Base-by-base conservation (phyloP, 1,139 yeast genomes). In the Kurtzmaniella quercitrusa region DNA sequence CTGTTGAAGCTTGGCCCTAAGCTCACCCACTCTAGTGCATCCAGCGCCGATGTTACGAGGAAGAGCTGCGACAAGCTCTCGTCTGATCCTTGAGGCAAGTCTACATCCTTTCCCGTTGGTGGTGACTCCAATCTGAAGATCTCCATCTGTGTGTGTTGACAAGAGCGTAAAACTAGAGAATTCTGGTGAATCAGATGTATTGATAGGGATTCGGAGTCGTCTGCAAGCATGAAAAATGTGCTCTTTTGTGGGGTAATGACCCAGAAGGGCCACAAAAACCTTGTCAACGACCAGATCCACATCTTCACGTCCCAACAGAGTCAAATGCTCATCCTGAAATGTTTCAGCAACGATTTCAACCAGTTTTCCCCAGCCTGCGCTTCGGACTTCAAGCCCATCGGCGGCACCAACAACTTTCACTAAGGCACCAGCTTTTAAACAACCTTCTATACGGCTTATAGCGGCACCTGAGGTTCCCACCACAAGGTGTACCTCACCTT, bases 61-160 rank as follows among this genome's bases (percentile, higher is more conserved):
- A 36, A 91, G 66, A 5, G 75, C 62, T 41, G 77, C 69, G 2
- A 80, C 79, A 28, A 88, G 65, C 51, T 88, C 95, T 47, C 98
- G 68, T 53, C 82, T 84, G 54, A 91, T 76, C 50, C 96, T 71
- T 45, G 83, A 78, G 1, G 96, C 95, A 44, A 91, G 67, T 46
- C 88, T 80, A 63, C 97, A 91, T 2, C 98, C 97, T 61, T 86
- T 86, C 0, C 97, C 96, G 33, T 82, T 77, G 0, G 98, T 91
- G 7, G 94, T 82, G 5, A 91, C 80, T 0, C 96, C 95, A 41
- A 91, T 54, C 60, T 87, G 94, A 62, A 91, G 80, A 47, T 79
- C 82, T 1, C 95, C 95, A 43, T 83, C 80, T 1, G 68, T 65
- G 56, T 77, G 78, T 0, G 93, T 80, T 0, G 97, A 87, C 32